Evolutionary conservation across 495 filamentous ascomycete genomes (phyloP), one percentile per base, ranked within the genome.

Genomic region (Chaetomium fimeti): DNA sequence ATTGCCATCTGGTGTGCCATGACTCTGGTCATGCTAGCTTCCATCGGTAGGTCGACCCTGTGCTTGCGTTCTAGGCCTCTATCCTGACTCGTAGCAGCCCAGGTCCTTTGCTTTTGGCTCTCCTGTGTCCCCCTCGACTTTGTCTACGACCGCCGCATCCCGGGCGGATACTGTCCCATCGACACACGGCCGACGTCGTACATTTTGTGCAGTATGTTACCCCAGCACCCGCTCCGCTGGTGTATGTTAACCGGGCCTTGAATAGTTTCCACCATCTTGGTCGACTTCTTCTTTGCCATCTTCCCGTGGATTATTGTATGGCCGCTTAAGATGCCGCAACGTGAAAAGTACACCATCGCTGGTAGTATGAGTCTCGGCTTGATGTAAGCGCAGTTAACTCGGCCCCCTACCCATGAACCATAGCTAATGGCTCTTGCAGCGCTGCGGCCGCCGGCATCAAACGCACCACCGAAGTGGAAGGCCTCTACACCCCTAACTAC

Each of bases 231-330:
- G 29, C 64, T 1, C 16, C 57, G 13, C 36, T 54, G 5, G 47
- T 29, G 5, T 20, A 36, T 57, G 11, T n/a, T 61, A 25, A 52
- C 25, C 22, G 24, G 57, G 51, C 29, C 24, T 25, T 27, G 16
- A 28, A 40, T 57, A 61, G 66, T 64, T 16, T 68, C 65, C 18
- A 63, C 63, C 32, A 66, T 71, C 52, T 32, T 79, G 1, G 76
- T 76, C 57, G 81, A 83, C 69, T 76, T 83, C 62, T 75, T 83
- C 72, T 77, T 75, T 32, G 76, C 74, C 42, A 68, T 67, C 36
- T 79, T 78, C 49, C 82, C 82, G 1, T 79, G 82, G 66, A 63
- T 80, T 16, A 71, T 85, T 13, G 72, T 83, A 9, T 82, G 79
- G 79, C 76, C 78, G 3, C 70, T 83, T 24, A 75, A 84, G 42